Base-by-base conservation (phyloP, 352 stramenopile species). In the Globisporangium camurandrum region DNA sequence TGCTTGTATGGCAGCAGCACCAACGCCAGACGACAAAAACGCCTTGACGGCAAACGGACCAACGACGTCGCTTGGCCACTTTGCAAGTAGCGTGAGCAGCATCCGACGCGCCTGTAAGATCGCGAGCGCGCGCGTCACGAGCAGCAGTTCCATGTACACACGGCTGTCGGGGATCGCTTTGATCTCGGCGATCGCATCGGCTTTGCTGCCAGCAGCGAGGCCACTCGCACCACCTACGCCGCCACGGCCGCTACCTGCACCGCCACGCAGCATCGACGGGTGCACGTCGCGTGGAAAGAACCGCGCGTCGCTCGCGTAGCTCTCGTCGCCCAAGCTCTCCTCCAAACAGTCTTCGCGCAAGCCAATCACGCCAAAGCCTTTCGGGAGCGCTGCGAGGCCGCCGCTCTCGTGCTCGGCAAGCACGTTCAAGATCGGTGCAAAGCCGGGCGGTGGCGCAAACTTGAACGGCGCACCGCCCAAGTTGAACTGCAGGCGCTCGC, bases 401-500 rank as follows among this genome's bases (percentile, higher is more conserved):
- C n/a, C 69, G 65, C 24, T 57, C 46, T 27, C 51, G 2, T 55
- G 64, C 14, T 74, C 69, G 27, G 54, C 70, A 4, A 93, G 49
- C 10, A 86, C 77, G 38, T 88, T 71, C 37, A 93, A 56, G 42
- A 93, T 90, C 3, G 83, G 80, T 28, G 67, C 62, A 50, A 95
- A 93, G n/a, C 79, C 75, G 42, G 80, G 72, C 9, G 81, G 84
- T 8, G 78, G 82, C 16, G 60, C 44, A 38, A 85, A 78, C 57
- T 86, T 93, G 51, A 95, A 95, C 2, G 74, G 67, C 14, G 73
- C 66, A 19, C 84, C 81, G 38, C 88, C 87, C 16, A 96, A 57
- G 56, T 96, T 96, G 52, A 96, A 87, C 49, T 89, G 71, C 28
- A 97, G 60, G 6, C 74, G 70, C 51, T 96, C 81, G 48, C 83